These are phyloP conservation scores for Lactifluus echinatus DNA, from an alignment of 768 basidiomycete species.

Conservation along the genomic window DNA sequence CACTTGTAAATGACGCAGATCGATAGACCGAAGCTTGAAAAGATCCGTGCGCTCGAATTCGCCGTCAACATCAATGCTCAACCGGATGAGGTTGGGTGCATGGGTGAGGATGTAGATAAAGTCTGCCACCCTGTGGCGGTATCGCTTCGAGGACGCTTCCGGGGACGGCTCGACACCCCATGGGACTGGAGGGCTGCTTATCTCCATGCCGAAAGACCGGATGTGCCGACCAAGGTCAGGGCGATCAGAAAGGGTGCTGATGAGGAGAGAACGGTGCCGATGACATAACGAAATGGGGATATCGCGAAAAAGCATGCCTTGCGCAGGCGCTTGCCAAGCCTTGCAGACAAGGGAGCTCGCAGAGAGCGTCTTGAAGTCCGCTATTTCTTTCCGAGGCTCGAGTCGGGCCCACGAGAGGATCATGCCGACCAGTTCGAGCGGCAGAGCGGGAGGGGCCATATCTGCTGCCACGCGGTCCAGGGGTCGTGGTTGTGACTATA, in stretches of 20 bases:
- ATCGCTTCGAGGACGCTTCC: neutral
- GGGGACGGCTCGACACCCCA: constrained; percentile 1
- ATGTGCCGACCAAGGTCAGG: constrained; percentile 12
- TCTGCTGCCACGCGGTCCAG: too few species aligned
- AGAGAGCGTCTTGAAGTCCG: constrained; percentile 6
- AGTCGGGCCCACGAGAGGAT: constrained; percentile 12
- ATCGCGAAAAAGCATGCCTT: constrained; percentile 9
- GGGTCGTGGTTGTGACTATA: neutral
- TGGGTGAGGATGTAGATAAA: constrained; percentile 9
- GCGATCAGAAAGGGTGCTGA: neutral
- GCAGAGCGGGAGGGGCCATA: constrained; percentile 1
- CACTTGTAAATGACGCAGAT: constrained; percentile 7
- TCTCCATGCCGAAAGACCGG: constrained; percentile 14
- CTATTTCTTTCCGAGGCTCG: neutral
- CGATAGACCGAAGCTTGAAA: constrained; percentile 1
- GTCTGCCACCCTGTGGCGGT: constrained; percentile 1
- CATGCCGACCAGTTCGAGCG: constrained; percentile 13
- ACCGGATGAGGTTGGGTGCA: constrained; percentile 9
- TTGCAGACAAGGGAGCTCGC: constrained; percentile 14
- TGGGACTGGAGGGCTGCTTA: constrained; percentile 1
- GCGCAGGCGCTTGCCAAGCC: constrained; percentile 6
- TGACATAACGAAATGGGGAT: constrained; percentile 13
- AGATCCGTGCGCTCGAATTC: constrained; percentile 4
- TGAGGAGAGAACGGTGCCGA: neutral
- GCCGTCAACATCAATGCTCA: constrained; percentile 14